These are phyloP conservation scores for Penicillium janthinellum DNA, from an alignment of 2,329 filamentous ascomycete genomes.

Conservation along the genomic window DNA sequence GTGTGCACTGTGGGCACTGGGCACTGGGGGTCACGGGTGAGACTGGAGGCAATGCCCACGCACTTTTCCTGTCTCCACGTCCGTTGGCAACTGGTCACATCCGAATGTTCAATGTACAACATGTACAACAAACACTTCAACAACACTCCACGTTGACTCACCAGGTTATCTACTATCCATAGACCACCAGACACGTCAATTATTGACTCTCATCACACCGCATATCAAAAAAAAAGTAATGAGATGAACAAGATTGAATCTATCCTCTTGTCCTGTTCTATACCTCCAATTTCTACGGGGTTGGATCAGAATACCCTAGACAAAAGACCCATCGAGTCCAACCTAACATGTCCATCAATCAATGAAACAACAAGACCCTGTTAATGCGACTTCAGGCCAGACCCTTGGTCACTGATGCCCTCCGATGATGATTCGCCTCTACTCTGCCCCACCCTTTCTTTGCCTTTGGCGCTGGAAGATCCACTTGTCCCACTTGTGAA, in stretches of 20 bases:
- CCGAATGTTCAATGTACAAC: neutral
- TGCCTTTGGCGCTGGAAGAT: slow-evolving; percentile 11
- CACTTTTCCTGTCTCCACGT: neutral
- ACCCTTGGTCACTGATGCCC: neutral
- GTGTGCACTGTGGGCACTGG: too few species aligned
- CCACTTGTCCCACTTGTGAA: slow-evolving; percentile 9
- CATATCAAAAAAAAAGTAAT: neutral
- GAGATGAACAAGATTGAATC: neutral
- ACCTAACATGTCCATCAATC: neutral
- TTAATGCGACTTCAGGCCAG: slow-evolving; percentile 6
- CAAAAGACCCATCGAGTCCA: neutral
- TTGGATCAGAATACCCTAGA: neutral
- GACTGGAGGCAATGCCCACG: neutral
- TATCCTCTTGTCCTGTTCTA: neutral
- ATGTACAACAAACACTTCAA: neutral
- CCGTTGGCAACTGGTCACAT: neutral
- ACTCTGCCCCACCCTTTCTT: slow-evolving; percentile 20
- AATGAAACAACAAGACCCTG: neutral
- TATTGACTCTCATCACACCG: neutral
- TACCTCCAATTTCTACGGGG: neutral
- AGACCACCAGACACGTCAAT: slow-evolving; percentile 6
- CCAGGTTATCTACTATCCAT: neutral
- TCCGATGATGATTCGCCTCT: slow-evolving; percentile 14
- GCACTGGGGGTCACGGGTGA: neutral
- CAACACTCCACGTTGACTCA: neutral